phyloP scores from a whole-genome alignment of 129 eudicot genomes.

The Saussurea involucrata region DNA sequence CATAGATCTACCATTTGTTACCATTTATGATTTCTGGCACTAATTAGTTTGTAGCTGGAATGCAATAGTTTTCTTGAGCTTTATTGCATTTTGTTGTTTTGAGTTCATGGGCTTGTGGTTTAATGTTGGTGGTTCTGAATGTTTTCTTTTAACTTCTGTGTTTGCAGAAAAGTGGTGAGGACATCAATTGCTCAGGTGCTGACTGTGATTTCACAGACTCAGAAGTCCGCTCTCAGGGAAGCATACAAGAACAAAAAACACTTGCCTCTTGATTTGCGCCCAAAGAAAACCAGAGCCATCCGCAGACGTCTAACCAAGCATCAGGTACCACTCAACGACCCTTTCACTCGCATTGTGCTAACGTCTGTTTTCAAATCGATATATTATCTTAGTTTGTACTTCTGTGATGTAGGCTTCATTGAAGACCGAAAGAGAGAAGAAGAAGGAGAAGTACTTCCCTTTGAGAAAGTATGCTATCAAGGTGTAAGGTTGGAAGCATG shows the following conservation, averaged over 20 bases:
- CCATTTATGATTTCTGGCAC: neutral
- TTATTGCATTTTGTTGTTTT: neutral
- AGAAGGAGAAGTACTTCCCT: slow-evolving; percentile 71
- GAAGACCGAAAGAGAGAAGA: slow-evolving; percentile 69
- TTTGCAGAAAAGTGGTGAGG: slow-evolving; percentile 50
- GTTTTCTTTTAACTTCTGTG: neutral
- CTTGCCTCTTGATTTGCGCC: slow-evolving; percentile 65
- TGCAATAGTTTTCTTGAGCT: neutral
- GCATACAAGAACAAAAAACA: slow-evolving; percentile 68
- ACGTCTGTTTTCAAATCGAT: neutral
- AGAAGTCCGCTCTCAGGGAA: slow-evolving; percentile 60
- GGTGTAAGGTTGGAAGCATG: slow-evolving; percentile 31
- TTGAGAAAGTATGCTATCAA: slow-evolving; percentile 65
- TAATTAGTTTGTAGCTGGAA: neutral
- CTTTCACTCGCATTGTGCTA: neutral
- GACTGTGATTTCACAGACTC: slow-evolving; percentile 64
- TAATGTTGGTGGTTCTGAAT: neutral
- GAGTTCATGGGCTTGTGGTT: neutral
- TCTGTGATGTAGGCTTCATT: slow-evolving; percentile 38
- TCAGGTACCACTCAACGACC: slow-evolving; percentile 33
- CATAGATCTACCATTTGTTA: neutral
- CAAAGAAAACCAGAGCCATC: slow-evolving; percentile 58
- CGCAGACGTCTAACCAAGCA: slow-evolving; percentile 75
- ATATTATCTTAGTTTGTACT: neutral
- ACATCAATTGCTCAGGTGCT: slow-evolving; percentile 61